A percentile compares a stretch with the other conserved stretches of the same genome.
Conservation (phyloP, 148 eudicot species). For the Rhododendron griersonianum region DNA sequence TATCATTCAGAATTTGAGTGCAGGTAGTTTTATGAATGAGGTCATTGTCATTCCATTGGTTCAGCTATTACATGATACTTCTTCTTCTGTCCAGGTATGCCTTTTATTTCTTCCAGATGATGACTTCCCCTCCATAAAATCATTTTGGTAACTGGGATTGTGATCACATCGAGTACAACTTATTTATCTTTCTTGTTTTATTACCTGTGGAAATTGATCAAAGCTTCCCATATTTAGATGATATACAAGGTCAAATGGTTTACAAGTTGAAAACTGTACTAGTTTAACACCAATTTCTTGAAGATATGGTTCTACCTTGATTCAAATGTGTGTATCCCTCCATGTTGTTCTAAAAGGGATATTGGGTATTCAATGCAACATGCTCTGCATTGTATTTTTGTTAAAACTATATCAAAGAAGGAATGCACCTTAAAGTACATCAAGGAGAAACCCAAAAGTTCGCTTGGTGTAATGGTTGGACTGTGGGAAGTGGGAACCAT, state of each 20-base stretch:
- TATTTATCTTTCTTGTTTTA: background rate
- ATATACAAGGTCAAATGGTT: background rate
- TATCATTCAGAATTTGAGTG: conserved; percentile 78
- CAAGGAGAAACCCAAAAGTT: background rate
- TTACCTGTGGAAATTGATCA: background rate
- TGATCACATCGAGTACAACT: background rate
- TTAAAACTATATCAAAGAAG: background rate
- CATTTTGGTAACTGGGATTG: background rate
- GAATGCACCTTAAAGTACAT: background rate
- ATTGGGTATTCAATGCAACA: background rate
- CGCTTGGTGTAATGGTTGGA: background rate
- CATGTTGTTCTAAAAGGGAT: background rate
- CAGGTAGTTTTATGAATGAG: conserved; percentile 82
- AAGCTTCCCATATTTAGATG: background rate
- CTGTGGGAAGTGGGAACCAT: background rate
- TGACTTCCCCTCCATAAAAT: background rate
- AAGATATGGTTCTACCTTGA: background rate
- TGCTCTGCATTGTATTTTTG: background rate
- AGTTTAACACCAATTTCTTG: background rate
- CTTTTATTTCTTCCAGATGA: background rate
- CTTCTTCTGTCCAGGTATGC: conserved; percentile 70
- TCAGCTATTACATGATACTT: conserved; percentile 58
- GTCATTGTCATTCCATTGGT: conserved; percentile 48
- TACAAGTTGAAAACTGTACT: background rate
- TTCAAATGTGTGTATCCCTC: background rate